Base-by-base conservation (phyloP, 148 eudicot genomes). In the Pouteria glomerata region DNA sequence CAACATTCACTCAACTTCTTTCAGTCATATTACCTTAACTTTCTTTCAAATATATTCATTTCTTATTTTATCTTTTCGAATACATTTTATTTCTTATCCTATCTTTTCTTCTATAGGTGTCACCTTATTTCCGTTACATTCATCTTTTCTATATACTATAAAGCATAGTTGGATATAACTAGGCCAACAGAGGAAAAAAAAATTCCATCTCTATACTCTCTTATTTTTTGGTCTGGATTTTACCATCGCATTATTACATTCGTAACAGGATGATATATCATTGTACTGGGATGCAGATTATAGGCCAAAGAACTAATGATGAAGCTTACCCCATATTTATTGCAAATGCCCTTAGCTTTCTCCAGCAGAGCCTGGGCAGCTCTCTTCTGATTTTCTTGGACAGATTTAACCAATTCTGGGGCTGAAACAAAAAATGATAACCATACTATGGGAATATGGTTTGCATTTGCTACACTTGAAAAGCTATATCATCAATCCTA, bases 291-390 rank as follows among this genome's bases (percentile, higher is more conserved):
- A 10, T 8, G 6, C 19, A 18, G 19, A 41, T 37, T 23, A 23
- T 19, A 39, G 12, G 51, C 24, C 29, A 59, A 64, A 27, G 19
- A 50, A 34, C n/a, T 47, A 59, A 10, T 27, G 34, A 65, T 3
- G 21, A 70, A 4, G 8, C 19, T 27, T 86, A 90, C 96, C 91
- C 89, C 90, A 51, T 81, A 50, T 41, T 79, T n/a, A 8, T 66
- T 50, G 78, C 93, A 90, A 6, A 86, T 74, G 4, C 69, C 69
- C 77, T 90, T 86, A 55, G 91, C 93, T 74, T 72, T 85, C 65
- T 76, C 88, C 39, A 90, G 76, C 59, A 88, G 74, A 67, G 82
- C 78, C 70, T 66, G 61, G 27, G 91, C 85, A 56, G 55, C 33
- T 48, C 74, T 80, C 44, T 75, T 71, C 52, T 85, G 86, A 34